A percentile compares a stretch with the other conserved stretches of the same genome.
Evolutionary conservation across 2,329 filamentous ascomycete species (phyloP).

Genomic region (Clathrospora elynae): DNA sequence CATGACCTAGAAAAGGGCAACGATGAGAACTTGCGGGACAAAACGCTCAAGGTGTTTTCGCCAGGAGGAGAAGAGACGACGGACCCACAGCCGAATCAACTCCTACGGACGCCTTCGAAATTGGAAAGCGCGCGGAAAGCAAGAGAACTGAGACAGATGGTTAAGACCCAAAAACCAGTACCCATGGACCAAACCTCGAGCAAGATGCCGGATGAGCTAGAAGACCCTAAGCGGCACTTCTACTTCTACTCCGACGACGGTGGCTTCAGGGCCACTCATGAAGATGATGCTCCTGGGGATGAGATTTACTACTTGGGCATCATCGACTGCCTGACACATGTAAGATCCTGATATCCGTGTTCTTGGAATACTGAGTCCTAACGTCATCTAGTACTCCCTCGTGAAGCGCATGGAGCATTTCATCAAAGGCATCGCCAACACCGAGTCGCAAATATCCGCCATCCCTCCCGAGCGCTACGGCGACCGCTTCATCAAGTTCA

Average conservation of each 20-base stretch:
- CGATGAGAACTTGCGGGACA: slow-evolving; percentile 87
- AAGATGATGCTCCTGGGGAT: slow-evolving; percentile 80
- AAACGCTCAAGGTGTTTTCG: slow-evolving; percentile 92
- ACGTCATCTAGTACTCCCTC: slow-evolving; percentile 75
- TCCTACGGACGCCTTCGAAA: slow-evolving; percentile 90
- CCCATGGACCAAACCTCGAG: slow-evolving; percentile 82
- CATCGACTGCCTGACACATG: slow-evolving; percentile 96
- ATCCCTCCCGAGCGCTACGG: slow-evolving; percentile 90
- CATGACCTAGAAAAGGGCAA: slow-evolving; percentile 91
- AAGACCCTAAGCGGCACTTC: slow-evolving; percentile 68
- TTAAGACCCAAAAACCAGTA: slow-evolving; percentile 91
- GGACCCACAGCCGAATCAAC: slow-evolving; percentile 63
- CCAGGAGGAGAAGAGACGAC: slow-evolving; percentile 70
- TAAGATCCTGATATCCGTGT: slow-evolving; percentile 56
- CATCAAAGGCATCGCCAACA: slow-evolving; percentile 88
- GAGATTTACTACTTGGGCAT: slow-evolving; percentile 98
- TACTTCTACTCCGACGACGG: slow-evolving; percentile 95
- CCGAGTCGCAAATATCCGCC: slow-evolving; percentile 87
- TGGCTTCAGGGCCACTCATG: slow-evolving; percentile 89
- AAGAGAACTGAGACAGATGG: slow-evolving; percentile 85
- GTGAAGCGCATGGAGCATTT: slow-evolving; percentile 96
- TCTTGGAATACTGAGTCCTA: slow-evolving; percentile 18
- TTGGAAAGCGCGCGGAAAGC: slow-evolving; percentile 90
- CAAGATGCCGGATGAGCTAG: slow-evolving; percentile 88
- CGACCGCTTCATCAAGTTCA: slow-evolving; percentile 91